Percentiles rank a stretch among this genome's conserved stretches.
These are phyloP conservation scores for Blastobotrys arbuscula DNA, from an alignment of 1,139 yeast genomes.

Conservation along the genomic window DNA sequence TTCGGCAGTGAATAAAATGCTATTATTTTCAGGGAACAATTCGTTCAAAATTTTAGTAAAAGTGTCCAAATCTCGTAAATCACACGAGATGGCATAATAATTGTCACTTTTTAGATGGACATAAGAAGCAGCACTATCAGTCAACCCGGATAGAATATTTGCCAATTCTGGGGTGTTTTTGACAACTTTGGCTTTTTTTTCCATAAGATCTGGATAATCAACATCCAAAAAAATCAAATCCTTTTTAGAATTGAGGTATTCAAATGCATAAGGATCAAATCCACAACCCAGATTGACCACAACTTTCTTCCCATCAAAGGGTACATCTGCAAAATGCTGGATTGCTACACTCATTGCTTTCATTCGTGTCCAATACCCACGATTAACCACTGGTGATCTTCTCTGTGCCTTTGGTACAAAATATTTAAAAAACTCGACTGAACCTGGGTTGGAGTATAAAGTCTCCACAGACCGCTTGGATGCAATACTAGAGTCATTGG, in stretches of 20 bases:
- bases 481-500: constrained; percentile 78
- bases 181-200: constrained; percentile 50
- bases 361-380: constrained; percentile 83
- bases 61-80: constrained; percentile 46
- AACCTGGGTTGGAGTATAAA: constrained; percentile 45
- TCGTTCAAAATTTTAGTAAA: constrained; percentile 40
- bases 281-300: constrained; percentile 79
- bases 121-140: neutral
- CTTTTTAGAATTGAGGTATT: constrained; percentile 42
- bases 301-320: constrained; percentile 24
- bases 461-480: constrained; percentile 76
- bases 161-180: constrained; percentile 43
- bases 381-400: constrained; percentile 72
- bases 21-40: constrained; percentile 31
- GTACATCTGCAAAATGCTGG: constrained; percentile 34
- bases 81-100: constrained; percentile 67
- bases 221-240: constrained; percentile 57
- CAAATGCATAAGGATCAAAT: constrained; percentile 58
- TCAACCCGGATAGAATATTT: constrained; percentile 33
- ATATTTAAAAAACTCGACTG: constrained; percentile 50
- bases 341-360: constrained; percentile 57
- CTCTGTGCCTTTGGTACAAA: constrained; percentile 67
- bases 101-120: constrained; percentile 40
- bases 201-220: constrained; percentile 66
- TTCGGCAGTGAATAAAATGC: constrained; percentile 68